A percentile compares a stretch with the other conserved stretches of the same genome.
Conservation (phyloP, 176 grass and related monocot species). For the Musa acuminata region DNA sequence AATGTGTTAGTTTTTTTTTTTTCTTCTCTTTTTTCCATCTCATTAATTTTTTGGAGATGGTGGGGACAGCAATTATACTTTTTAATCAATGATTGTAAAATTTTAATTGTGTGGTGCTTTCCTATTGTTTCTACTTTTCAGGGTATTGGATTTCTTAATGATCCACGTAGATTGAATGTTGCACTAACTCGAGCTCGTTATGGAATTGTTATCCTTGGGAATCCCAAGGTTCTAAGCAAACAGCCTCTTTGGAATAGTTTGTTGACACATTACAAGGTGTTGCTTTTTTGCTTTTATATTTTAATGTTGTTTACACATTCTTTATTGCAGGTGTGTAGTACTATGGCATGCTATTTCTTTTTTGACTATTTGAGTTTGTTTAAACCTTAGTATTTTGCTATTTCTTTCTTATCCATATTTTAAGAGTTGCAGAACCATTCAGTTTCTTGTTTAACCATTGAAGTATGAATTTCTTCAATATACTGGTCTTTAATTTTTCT, state of each 20-base stretch:
- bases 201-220: constrained; percentile 95
- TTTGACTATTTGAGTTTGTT: neutral
- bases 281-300: neutral
- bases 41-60: neutral
- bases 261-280: constrained; percentile 99
- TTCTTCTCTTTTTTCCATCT: neutral
- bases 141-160: constrained; percentile 99
- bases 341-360: neutral
- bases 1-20: too few relatives aligned
- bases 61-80: neutral
- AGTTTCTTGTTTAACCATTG: neutral
- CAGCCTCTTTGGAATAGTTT: constrained; percentile 98
- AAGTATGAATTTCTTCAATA: neutral
- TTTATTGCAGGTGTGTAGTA: neutral
- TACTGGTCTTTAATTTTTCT: neutral
- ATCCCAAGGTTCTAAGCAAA: constrained; percentile 98
- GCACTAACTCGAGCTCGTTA: constrained; percentile 92
- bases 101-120: neutral
- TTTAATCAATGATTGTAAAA: neutral
- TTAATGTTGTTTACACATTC: neutral
- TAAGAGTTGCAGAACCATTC: neutral
- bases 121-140: constrained; percentile 18
- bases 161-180: constrained; percentile 98
- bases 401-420: neutral
- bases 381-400: neutral